Evolutionary conservation across 108 stramenopile species (phyloP).

Genomic region (Fragilariopsis cylindrus): DNA sequence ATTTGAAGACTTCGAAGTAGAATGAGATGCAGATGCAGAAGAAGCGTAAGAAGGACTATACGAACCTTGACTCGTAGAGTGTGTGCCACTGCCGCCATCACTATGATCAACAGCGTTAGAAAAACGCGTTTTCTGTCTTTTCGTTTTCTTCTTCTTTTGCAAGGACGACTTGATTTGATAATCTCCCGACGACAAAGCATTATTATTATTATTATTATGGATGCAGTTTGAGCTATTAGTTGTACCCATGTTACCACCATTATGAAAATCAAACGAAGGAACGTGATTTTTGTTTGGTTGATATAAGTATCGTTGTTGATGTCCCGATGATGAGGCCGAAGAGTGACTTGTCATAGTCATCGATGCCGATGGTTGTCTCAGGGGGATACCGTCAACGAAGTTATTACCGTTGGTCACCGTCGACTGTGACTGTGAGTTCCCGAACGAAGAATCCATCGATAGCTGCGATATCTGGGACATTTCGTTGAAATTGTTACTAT

Average conservation of each 20-base stretch:
- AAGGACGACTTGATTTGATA: not conserved
- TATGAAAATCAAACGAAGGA: no score
- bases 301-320: no score
- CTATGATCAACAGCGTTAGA: not conserved
- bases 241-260: no score
- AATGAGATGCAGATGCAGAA: not conserved
- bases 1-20: not conserved
- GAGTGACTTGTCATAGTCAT: not conserved
- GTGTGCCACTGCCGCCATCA: not conserved
- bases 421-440: not conserved
- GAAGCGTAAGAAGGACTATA: not conserved
- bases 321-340: not conserved
- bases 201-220: not conserved
- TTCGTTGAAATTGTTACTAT: not conserved
- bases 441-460: slow-evolving; percentile 2
- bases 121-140: slow-evolving; percentile 2
- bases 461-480: not conserved
- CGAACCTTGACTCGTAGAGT: not conserved
- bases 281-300: no score
- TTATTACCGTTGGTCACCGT: not conserved
- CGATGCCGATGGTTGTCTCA: slow-evolving; percentile 1
- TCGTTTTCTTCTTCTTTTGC: not conserved
- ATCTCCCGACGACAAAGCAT: not conserved
- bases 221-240: no score
- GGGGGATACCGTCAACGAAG: not conserved